phyloP scores from a whole-genome alignment of 2,329 filamentous ascomycete genomes.

The Apiospora malaysiana region DNA sequence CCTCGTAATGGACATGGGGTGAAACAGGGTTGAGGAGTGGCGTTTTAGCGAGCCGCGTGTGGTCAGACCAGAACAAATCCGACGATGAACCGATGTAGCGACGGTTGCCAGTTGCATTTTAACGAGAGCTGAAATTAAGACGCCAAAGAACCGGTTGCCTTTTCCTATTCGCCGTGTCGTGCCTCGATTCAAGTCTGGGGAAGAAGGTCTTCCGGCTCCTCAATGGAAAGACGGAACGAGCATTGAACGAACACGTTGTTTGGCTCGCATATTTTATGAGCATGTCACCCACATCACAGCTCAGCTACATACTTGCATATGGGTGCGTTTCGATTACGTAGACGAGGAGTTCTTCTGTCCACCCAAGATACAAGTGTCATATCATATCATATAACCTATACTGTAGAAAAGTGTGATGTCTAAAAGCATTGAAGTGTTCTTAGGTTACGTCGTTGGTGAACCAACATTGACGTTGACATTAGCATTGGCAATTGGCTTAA shows the following conservation, averaged over 20 bases:
- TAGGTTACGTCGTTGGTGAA: too few relatives aligned
- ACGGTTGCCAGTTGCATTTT: not conserved
- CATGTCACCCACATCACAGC: not conserved
- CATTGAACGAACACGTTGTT: not conserved
- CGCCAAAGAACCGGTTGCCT: not conserved
- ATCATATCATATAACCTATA: too few relatives aligned
- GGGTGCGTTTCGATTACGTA: not conserved
- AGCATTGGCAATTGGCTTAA: too few relatives aligned
- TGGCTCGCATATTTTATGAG: not conserved
- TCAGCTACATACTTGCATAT: not conserved
- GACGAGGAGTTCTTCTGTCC: too few relatives aligned
- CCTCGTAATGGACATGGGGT: constrained; percentile 19
- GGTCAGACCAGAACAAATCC: not conserved
- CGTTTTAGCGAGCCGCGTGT: not conserved
- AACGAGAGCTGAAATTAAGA: not conserved
- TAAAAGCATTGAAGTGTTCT: too few relatives aligned
- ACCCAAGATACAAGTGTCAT: too few relatives aligned
- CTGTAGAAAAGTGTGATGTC: not conserved
- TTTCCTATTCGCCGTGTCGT: not conserved
- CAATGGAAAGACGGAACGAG: not conserved
- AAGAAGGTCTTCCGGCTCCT: constrained; percentile 2
- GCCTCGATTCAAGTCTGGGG: not conserved
- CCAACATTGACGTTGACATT: too few relatives aligned
- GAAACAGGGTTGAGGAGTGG: constrained; percentile 22
- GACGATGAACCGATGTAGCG: not conserved